These are phyloP conservation scores for Mycena albidolilacea DNA, from an alignment of 768 basidiomycete genomes.

Conservation along the genomic window DNA sequence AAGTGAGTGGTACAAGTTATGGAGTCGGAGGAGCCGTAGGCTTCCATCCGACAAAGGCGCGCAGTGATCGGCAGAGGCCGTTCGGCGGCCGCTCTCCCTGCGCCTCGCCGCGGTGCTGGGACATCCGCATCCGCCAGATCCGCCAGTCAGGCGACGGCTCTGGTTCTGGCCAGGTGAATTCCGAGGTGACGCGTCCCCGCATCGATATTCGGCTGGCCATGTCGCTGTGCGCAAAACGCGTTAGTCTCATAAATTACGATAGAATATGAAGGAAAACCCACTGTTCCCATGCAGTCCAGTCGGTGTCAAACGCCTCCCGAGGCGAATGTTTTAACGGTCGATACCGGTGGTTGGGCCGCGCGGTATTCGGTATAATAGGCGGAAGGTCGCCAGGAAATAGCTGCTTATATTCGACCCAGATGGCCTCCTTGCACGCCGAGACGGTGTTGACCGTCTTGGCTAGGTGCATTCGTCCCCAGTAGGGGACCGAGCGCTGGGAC, in stretches of 20 bases:
- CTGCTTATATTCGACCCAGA: conserved; percentile 74
- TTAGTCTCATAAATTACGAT: neutral
- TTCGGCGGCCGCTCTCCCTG: conserved; percentile 26
- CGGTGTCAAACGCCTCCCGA: conserved; percentile 74
- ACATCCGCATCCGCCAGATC: conserved; percentile 60
- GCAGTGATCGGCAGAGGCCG: conserved; percentile 63
- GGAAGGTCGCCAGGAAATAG: conserved; percentile 60
- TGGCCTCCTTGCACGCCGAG: conserved; percentile 76
- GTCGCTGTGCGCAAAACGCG: conserved; percentile 61
- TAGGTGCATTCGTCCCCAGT: conserved; percentile 76
- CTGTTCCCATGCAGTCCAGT: conserved; percentile 82
- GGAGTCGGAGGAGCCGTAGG: conserved; percentile 30
- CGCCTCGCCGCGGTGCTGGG: conserved; percentile 44
- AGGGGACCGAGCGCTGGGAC: conserved; percentile 49
- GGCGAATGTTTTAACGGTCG: conserved; percentile 47
- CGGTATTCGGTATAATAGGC: conserved; percentile 54
- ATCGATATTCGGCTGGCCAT: conserved; percentile 82
- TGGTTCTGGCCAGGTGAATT: conserved; percentile 68
- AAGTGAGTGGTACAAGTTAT: neutral
- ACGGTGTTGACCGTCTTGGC: conserved; percentile 71
- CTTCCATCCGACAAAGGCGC: conserved; percentile 72
- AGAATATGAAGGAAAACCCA: conserved; percentile 52
- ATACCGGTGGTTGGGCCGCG: conserved; percentile 44
- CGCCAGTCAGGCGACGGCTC: conserved; percentile 64
- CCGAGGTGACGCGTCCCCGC: conserved; percentile 62